A percentile compares a stretch with the other conserved stretches of the same genome.
Evolutionary conservation across 1,139 yeast genomes (phyloP).

Genomic region (Arxiozyma telluris): DNA sequence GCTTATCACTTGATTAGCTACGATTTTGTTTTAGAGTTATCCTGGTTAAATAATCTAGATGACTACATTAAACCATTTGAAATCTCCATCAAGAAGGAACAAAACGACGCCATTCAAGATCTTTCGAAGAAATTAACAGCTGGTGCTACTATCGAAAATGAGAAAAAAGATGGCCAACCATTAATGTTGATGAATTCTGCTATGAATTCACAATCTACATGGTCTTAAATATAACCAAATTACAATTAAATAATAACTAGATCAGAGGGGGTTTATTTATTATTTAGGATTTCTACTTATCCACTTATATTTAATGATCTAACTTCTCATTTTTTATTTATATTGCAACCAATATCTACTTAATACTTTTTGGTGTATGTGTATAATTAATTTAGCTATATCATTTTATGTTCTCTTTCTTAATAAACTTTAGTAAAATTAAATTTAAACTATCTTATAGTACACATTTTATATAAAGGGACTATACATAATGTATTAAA

Average conservation of each 20-base stretch:
- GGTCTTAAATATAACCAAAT: slow-evolving; percentile 10
- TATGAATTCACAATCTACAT: slow-evolving; percentile 20
- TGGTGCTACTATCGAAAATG: slow-evolving; percentile 41
- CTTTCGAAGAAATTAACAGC: slow-evolving; percentile 58
- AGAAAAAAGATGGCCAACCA: slow-evolving; percentile 36
- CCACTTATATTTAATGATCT: neutral
- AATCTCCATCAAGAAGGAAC: slow-evolving; percentile 75
- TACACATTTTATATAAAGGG: neutral
- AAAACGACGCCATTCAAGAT: slow-evolving; percentile 55
- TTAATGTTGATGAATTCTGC: slow-evolving; percentile 58
- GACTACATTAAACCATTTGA: slow-evolving; percentile 84
- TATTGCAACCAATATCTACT: neutral
- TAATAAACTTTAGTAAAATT: neutral
- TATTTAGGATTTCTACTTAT: neutral
- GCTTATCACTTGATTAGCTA: slow-evolving; percentile 73
- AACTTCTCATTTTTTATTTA: slow-evolving; percentile 2
- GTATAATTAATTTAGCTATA: neutral
- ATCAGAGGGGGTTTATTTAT: slow-evolving; percentile 15
- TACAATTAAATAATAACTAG: neutral
- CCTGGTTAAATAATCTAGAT: slow-evolving; percentile 83
- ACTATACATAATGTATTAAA: neutral
- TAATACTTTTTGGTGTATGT: neutral
- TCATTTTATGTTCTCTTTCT: neutral
- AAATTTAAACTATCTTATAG: neutral
- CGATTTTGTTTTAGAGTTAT: slow-evolving; percentile 79